Evolutionary conservation across 495 filamentous ascomycete genomes (phyloP).

Genomic region (Penicillium nucicola): DNA sequence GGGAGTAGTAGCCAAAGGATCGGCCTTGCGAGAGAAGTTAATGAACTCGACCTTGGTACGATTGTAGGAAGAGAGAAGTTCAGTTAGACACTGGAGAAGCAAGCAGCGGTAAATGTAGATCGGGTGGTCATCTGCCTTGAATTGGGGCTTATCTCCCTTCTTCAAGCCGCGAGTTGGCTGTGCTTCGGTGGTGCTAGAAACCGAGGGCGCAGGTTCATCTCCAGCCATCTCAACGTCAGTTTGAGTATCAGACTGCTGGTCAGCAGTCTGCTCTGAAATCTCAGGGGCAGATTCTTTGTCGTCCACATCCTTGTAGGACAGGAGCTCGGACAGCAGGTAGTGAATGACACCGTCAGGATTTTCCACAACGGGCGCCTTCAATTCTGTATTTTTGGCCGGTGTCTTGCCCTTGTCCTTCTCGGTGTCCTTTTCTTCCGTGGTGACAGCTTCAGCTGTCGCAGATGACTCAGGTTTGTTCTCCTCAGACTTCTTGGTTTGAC

Average conservation of each 20-base stretch:
- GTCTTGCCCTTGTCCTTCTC: constrained; percentile 62
- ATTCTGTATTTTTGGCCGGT: constrained; percentile 61
- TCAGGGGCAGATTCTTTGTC: constrained; percentile 61
- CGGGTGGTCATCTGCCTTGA: constrained; percentile 90
- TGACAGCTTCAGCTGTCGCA: constrained; percentile 24
- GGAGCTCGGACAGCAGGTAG: constrained; percentile 88
- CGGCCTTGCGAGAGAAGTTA: constrained; percentile 90
- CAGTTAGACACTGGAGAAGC: constrained; percentile 86
- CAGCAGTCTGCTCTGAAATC: constrained; percentile 44
- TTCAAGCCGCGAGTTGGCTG: constrained; percentile 36
- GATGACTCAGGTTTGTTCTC: constrained; percentile 30
- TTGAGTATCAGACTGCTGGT: constrained; percentile 37
- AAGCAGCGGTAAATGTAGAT: constrained; percentile 97
- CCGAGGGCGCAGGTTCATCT: constrained; percentile 37
- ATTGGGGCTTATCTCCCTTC: constrained; percentile 70
- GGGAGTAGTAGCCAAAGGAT: constrained; percentile 77
- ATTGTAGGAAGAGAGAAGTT: constrained; percentile 90
- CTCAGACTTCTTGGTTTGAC: constrained; percentile 29
- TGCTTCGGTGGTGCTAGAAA: constrained; percentile 30
- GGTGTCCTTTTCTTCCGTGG: constrained; percentile 51
- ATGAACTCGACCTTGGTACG: constrained; percentile 97
- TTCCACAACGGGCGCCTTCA: constrained; percentile 83
- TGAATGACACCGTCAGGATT: constrained; percentile 95
- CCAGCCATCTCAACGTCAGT: constrained; percentile 51
- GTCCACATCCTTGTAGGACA: constrained; percentile 88